phyloP scores from a whole-genome alignment of 495 filamentous ascomycete genomes.

The Acidiella bohemica region DNA sequence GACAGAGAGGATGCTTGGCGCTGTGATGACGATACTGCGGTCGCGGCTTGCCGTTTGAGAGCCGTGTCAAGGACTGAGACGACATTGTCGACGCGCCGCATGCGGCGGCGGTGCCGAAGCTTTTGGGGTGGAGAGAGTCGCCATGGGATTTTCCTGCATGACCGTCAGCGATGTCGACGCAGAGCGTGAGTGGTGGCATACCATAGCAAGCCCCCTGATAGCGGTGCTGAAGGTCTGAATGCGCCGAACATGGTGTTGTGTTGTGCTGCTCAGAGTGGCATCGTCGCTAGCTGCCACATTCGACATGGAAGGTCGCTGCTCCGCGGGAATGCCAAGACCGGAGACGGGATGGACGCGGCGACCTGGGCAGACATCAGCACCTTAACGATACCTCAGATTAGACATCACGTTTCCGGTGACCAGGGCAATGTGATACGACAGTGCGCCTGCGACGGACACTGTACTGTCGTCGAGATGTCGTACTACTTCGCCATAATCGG shows the following conservation, averaged over 20 bases:
- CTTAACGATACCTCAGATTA: too few relatives aligned
- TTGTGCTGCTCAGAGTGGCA: too few relatives aligned
- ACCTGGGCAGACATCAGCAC: too few relatives aligned
- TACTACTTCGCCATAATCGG: constrained; percentile 95
- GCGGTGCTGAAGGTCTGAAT: constrained; percentile 62
- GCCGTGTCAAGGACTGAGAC: constrained; percentile 65
- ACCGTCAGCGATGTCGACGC: constrained; percentile 4
- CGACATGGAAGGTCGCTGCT: too few relatives aligned
- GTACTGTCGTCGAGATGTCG: constrained; percentile 45
- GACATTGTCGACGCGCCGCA: constrained; percentile 72
- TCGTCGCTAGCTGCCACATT: too few relatives aligned
- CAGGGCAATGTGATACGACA: too few relatives aligned
- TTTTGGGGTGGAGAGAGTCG: constrained; percentile 85
- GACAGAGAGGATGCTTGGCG: too few relatives aligned
- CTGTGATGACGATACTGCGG: background rate
- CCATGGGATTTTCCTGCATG: constrained; percentile 91
- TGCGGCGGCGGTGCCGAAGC: constrained; percentile 69
- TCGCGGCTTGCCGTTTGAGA: constrained; percentile 39
- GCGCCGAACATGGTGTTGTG: constrained; percentile 60
- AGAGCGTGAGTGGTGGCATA: constrained; percentile 8
- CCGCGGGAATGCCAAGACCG: constrained; percentile 6
- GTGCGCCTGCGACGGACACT: too few relatives aligned
- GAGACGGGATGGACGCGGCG: too few relatives aligned
- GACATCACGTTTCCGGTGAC: too few relatives aligned
- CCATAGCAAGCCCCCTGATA: constrained; percentile 51